Conservation (phyloP, 2,329 filamentous ascomycete species). For the Fusarium veterinarium region DNA sequence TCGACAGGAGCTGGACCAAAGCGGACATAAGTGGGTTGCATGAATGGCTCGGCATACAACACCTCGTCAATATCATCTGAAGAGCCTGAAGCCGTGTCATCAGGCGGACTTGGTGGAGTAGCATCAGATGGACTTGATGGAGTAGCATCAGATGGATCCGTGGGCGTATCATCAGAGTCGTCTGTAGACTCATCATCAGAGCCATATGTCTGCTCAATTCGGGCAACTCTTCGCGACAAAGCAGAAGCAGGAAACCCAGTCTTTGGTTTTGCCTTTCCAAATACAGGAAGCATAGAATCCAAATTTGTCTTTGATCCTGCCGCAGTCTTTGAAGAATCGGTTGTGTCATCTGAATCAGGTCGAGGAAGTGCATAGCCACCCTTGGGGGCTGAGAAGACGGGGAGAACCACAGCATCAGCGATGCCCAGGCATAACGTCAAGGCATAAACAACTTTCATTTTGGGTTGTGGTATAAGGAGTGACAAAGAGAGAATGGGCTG, state of each 20-base stretch:
- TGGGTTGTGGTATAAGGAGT: neutral
- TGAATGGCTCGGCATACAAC: constrained; percentile 6
- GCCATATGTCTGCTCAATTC: neutral
- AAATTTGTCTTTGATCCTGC: neutral
- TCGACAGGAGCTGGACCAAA: neutral
- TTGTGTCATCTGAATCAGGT: neutral
- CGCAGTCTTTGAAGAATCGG: neutral
- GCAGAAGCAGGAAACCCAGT: neutral
- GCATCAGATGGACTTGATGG: neutral
- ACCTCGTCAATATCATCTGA: neutral
- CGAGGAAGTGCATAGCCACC: neutral
- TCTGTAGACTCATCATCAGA: neutral
- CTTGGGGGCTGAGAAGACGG: neutral
- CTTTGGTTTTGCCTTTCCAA: neutral
- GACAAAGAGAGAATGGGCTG: neutral
- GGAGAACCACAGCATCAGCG: neutral
- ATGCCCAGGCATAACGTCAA: constrained; percentile 10
- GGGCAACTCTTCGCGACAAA: neutral
- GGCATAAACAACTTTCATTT: constrained; percentile 12
- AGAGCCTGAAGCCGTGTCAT: neutral
- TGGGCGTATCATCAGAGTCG: neutral
- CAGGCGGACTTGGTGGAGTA: too few relatives aligned
- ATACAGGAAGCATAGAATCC: neutral
- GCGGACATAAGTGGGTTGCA: constrained; percentile 2
- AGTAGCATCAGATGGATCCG: neutral